Base-by-base conservation (phyloP, 2,329 filamentous ascomycete species). In the Spiromastix sp. region DNA sequence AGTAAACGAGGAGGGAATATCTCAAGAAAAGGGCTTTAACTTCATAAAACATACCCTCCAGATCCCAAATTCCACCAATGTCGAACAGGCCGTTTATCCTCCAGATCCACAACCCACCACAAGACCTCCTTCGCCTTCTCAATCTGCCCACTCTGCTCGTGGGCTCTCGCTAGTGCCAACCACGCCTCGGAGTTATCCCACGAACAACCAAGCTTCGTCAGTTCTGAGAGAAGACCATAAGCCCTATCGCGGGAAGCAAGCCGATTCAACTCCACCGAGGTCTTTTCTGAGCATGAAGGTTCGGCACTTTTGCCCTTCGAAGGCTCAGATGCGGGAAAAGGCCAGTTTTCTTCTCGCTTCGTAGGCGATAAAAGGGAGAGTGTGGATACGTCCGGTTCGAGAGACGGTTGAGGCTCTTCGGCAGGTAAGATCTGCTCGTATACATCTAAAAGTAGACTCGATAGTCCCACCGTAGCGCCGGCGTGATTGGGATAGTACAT, bases 31-130 rank as follows among this genome's bases (percentile, higher is more conserved):
- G n/a, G n/a, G n/a, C n/a, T n/a, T n/a, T n/a, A n/a, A 22, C 41
- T 13, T 57, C 46, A 77, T 43, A 79, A 60, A 30, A 82, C 72
- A 59, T 83, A 84, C 13, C 80, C 72, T 13, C 77, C 76, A 32
- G 69, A 68, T 3, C 74, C 78, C 18, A 85, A 70, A 45, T 72
- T 78, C 19, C 68, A 71, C 91, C 89, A 96, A 39, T 74, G 72
- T 38, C 91, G 75, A 31, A 94, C 72, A 0, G 81, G 85, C 44
- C 75, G 77, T 5, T 76, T 77, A 55, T 98, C 89, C 55, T 96
- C 91, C 19, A 98, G 68, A 60, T 95, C 86, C 9, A 98, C 83
- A 49, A 87, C 93, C 86, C 89, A 96, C 91, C 91, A 96, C 5
- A 96, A 70, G 30, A 87, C 85, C 48, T 91, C 82, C 63, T 87